A percentile compares a stretch with the other conserved stretches of the same genome.
Conservation (phyloP, 2,329 filamentous ascomycete species). For the Didymella lethalis region DNA sequence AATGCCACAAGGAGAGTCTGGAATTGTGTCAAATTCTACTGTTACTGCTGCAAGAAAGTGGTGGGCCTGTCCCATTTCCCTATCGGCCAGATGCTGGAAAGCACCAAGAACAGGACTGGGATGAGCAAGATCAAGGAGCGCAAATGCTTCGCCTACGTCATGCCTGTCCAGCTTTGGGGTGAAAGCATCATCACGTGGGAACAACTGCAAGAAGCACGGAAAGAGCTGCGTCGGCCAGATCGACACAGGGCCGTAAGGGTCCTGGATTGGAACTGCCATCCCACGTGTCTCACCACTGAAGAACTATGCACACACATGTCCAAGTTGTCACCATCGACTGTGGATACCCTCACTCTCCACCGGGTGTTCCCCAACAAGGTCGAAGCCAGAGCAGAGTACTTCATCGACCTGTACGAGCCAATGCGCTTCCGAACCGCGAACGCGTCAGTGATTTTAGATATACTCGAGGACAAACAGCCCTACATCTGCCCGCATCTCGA, state of each 20-base stretch:
- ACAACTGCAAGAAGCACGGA: background rate
- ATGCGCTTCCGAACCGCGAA: background rate
- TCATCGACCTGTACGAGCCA: background rate
- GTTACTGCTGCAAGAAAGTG: background rate
- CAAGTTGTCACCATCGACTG: background rate
- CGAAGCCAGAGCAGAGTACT: constrained; percentile 2
- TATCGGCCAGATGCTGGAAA: background rate
- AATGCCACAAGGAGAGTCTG: background rate
- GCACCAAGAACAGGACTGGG: background rate
- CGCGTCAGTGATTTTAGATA: background rate
- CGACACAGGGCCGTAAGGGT: background rate
- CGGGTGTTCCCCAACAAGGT: background rate
- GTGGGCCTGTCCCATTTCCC: constrained; percentile 1
- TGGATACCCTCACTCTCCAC: background rate
- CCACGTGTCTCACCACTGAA: background rate
- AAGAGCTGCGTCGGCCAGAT: background rate
- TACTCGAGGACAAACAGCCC: background rate
- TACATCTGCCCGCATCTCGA: constrained; percentile 6
- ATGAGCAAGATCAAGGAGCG: constrained; percentile 7
- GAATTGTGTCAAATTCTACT: background rate
- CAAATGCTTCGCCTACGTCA: background rate
- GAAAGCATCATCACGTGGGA: background rate
- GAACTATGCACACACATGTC: background rate
- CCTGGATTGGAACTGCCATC: background rate
- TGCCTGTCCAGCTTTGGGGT: background rate